Evolutionary conservation across 2,329 filamentous ascomycete genomes (phyloP), one percentile per base, ranked within the genome.

Genomic region (Cordyceps militaris): DNA sequence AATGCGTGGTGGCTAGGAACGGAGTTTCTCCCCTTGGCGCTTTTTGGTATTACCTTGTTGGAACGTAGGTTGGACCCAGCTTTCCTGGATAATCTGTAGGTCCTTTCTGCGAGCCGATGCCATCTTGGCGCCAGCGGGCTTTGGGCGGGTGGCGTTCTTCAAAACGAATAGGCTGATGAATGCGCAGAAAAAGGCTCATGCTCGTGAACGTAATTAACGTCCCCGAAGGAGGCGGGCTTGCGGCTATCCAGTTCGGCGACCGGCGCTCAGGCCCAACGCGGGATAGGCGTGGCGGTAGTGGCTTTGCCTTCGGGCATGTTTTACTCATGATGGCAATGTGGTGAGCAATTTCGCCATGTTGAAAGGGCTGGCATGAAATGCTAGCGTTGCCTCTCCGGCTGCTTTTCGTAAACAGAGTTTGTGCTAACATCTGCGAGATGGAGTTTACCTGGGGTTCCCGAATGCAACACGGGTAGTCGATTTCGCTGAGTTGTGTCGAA

Each of bases 361-460:
- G 21, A 30, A 54, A 47, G 6, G 6, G 14, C 30, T 47, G 52
- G 52, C 32, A 38, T 8, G 28, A n/a, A 8, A 36, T 55, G 30
- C 30, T 30, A 47, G 21, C 28, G 23, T 23, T 42, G 34, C 16
- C 5, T 24, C 32, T 49, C 53, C 53, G 53, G 44, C 30, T 49
- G 44, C 43, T 56, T 56, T 42, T 56, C 53, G 53, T 49, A 28
- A 32, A 55, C 26, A 48, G 53, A 56, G 43, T 56, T 56, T 40
- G n/a, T 16, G n/a, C 53, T 49, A 48, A 32, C n/a, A 56, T 26
- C 30, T 30, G 21, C 5, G 36, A 16, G 23, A 11, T 56, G 28
- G 16, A 28, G 53, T 23, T 21, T 28, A 40, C 42, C 16, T 34
- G 30, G 14, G 44, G n/a, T 13, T 28, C n/a, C 34, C 21, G 11